Base-by-base conservation (phyloP, 345 rosid species). In the Linum trigynum region DNA sequence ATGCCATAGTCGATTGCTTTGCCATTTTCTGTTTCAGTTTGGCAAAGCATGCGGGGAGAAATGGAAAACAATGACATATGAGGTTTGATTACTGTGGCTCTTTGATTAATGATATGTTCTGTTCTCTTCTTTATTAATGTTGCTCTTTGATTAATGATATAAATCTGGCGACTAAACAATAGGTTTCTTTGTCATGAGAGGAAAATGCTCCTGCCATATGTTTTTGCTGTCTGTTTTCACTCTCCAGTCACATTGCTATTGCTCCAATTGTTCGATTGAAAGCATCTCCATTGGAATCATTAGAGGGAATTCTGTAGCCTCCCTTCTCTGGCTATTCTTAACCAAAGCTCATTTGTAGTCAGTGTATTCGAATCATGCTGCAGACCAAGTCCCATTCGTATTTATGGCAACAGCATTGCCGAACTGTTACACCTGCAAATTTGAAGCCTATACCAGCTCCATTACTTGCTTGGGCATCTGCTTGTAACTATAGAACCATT, bases 1-100 rank as follows among this genome's bases (percentile, higher is more conserved):
- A 8, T 61, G 48, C 53, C 32, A 5, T 38, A 9, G 5, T 6
- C 10, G 40, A 38, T 12, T 8, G 41, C 5, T 39, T 7, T 61
- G 3, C 17, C 2, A 5, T 70, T 38, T 4, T 66, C 62, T 12
- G 64, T 63, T 75, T 56, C 70, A 90, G 98, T 79, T 92, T 81
- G 97, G 98, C 23, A 90, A 88, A 86, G 90, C 96, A 67, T 86
- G 97, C 75, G 97, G 98, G 69, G 97, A 84, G 77, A 90, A 86
- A 81, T 92, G 98, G 98, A 90, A 86, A 72, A 80, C 83, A 4
- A 88, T 92, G 96, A 80, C 83, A 2, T 88, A 81, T 35, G 95
- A 92, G 87, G 98, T 83, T 43, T 65, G 82, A 2, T 7, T 37
- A 3, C 3, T 56, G 16, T 3, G 23, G 10, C 61, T 23, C 14